phyloP scores from a whole-genome alignment of 345 rosid species.

The Microthlaspi erraticum region DNA sequence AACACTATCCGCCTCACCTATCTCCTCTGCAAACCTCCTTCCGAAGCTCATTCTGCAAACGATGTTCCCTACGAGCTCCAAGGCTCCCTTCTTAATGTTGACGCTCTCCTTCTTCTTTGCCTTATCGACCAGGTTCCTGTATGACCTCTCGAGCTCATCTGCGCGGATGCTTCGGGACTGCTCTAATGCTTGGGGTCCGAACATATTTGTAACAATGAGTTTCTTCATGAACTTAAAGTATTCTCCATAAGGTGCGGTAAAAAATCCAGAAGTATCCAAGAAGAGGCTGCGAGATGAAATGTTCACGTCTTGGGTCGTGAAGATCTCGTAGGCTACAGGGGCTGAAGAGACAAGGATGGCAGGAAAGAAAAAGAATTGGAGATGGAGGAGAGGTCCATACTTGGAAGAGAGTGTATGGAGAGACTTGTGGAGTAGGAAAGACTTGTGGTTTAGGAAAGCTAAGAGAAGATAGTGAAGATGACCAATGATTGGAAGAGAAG shows the following conservation, averaged over 20 bases:
- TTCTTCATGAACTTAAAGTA: conserved; percentile 6
- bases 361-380: not conserved
- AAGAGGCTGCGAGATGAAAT: not conserved
- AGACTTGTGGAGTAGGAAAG: not conserved
- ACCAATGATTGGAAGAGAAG: not conserved
- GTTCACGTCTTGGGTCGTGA: not conserved
- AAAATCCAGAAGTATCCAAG: not conserved
- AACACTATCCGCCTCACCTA: not conserved
- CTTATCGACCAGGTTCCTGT: not conserved
- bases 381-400: not conserved
- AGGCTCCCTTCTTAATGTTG: not conserved
- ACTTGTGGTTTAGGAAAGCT: not conserved
- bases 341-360: not conserved
- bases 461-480: conserved; percentile 5
- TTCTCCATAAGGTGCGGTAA: not conserved
- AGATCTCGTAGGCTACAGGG: not conserved
- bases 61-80: not conserved
- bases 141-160: not conserved
- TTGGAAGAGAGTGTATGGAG: not conserved
- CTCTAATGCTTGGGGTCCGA: not conserved
- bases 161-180: not conserved
- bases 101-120: not conserved
- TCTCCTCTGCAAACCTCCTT: not conserved
- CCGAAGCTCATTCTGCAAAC: not conserved
- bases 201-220: not conserved